Evolutionary conservation across 2,329 filamentous ascomycete species (phyloP), one percentile per base, ranked within the genome.

Genomic region (Arthrobotrys megalospora): DNA sequence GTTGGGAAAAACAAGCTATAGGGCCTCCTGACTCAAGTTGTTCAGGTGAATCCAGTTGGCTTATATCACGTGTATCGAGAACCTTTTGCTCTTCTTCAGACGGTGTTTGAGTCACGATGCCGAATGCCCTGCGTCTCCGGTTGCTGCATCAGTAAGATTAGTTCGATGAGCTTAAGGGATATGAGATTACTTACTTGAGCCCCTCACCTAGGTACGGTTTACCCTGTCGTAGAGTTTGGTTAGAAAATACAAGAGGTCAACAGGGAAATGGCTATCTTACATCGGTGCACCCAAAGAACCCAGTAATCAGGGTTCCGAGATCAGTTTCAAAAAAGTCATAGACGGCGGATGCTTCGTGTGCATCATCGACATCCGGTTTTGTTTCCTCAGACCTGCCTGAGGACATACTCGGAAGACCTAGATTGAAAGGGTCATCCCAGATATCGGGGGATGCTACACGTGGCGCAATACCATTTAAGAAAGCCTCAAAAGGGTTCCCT

Each of bases 81-180:
- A 72, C 50, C 19, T 36, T 38, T 50, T 21, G 52, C 38, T 78
- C 75, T 14, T 63, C 38, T 48, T 64, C 75, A n/a, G 45, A 70
- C 10, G 75, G 75, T 28, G 67, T 67, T 68, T 78, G 75, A 28
- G 75, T 78, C 11, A 78, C 75, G 24, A 78, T 62, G 6, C 75
- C 75, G 21, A 78, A 78, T 63, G 75, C 75, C 45, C 75, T 78
- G 16, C 68, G 75, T 32, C 67, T 78, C 75, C 75, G 67, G 52
- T 67, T 71, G 52, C 67, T 67, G 67, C 50, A 72, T 78, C 75
- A 78, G 67, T 64, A 78, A 67, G 67, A 64, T 58, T 55, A 53
- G 45, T 58, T 28, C 34, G 21, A 24, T 38, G 8, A 16, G 3
- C 24, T 55, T 38, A 41, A 52, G 34, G 36, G n/a, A 48, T 34